Conservation (phyloP, 352 stramenopile genomes). For the Globisporangium uncinulatum region DNA sequence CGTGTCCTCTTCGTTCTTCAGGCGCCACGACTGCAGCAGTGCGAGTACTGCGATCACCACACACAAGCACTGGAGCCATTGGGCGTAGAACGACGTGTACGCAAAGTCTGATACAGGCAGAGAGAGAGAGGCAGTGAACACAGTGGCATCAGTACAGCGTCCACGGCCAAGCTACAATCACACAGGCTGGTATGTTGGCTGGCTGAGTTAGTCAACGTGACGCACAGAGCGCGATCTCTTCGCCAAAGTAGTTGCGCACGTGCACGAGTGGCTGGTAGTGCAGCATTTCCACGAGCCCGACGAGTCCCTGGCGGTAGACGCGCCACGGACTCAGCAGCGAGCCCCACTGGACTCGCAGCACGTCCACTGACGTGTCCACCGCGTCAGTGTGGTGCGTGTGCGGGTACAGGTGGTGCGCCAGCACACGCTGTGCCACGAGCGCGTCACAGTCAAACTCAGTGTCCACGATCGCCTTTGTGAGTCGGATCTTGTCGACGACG, state of each 20-base stretch:
- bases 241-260: slow-evolving; percentile 78
- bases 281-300: slow-evolving; percentile 14
- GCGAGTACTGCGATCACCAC: slow-evolving; percentile 28
- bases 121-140: background rate
- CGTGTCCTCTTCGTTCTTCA: background rate
- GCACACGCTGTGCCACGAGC: slow-evolving; percentile 38
- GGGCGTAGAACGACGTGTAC: slow-evolving; percentile 56
- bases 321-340: slow-evolving; percentile 22
- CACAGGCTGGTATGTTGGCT: background rate
- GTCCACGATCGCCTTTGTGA: slow-evolving; percentile 69
- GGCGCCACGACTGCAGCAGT: slow-evolving; percentile 7
- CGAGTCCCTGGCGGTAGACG: slow-evolving; percentile 15
- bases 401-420: slow-evolving; percentile 47
- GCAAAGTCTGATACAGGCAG: slow-evolving; percentile 16
- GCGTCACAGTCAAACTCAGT: slow-evolving; percentile 68
- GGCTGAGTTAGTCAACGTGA: background rate
- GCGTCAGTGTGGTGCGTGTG: slow-evolving; percentile 54
- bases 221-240: slow-evolving; percentile 73
- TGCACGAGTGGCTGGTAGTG: slow-evolving; percentile 40
- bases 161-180: background rate
- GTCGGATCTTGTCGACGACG: slow-evolving; percentile 67
- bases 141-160: background rate
- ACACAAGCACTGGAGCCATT: slow-evolving; percentile 33
- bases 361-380: slow-evolving; percentile 65
- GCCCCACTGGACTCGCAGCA: slow-evolving; percentile 50